phyloP scores from a whole-genome alignment of 2,329 filamentous ascomycete genomes.

The Pseudocercospora vitis region DNA sequence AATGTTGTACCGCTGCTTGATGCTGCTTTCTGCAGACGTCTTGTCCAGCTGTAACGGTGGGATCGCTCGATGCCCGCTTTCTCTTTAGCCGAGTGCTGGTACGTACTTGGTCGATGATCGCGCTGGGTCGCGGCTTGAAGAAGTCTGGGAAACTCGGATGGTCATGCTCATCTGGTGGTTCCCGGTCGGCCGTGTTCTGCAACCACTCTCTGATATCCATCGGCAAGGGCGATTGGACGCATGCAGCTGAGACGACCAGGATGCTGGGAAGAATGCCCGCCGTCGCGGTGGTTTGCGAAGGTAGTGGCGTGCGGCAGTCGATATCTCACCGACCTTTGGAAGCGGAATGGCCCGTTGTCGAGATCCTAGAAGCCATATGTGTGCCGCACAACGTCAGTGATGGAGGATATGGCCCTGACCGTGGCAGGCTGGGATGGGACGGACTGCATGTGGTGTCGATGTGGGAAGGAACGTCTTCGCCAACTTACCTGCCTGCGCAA shows the following conservation, averaged over 20 bases:
- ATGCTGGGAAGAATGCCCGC: constrained; percentile 7
- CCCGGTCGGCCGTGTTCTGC: constrained; percentile 42
- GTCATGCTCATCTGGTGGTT: constrained; percentile 33
- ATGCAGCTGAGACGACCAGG: constrained; percentile 14
- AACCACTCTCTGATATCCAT: constrained; percentile 52
- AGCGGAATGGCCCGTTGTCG: constrained; percentile 3
- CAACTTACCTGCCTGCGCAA: not conserved
- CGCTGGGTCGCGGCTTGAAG: constrained; percentile 27
- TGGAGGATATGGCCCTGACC: constrained; percentile 7
- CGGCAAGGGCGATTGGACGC: constrained; percentile 14
- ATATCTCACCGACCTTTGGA: constrained; percentile 4
- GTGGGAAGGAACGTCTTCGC: not conserved
- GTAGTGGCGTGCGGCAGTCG: constrained; percentile 5
- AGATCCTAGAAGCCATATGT: not conserved
- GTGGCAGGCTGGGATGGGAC: not conserved
- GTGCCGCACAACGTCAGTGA: constrained; percentile 1
- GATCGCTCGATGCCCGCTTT: constrained; percentile 41
- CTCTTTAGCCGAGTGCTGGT: constrained; percentile 32
- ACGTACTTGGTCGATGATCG: constrained; percentile 20
- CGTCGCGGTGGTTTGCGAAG: constrained; percentile 1
- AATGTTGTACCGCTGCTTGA: constrained; percentile 11
- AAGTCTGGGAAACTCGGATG: constrained; percentile 29
- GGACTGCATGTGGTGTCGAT: not conserved
- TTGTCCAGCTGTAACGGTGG: constrained; percentile 19
- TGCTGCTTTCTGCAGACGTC: constrained; percentile 1